A percentile compares a stretch with the other conserved stretches of the same genome.
Conservation (phyloP, 1,139 yeast genomes). For the Yamadazyma kanchanaburiensis region DNA sequence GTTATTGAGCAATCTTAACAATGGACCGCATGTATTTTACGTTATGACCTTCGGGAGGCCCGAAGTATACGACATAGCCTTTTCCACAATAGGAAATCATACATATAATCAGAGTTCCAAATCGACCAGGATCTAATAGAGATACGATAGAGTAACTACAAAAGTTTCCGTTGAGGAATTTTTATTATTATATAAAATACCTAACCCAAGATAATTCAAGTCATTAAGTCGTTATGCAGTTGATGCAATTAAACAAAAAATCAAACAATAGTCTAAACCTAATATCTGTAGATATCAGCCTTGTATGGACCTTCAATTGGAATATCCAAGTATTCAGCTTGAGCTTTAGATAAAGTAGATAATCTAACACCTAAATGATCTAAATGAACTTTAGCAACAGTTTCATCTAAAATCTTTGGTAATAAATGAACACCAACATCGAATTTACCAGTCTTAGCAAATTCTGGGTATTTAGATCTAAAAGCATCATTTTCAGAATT, state of each 20-base stretch:
- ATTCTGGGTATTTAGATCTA: slow-evolving; percentile 83
- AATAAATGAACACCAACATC: slow-evolving; percentile 91
- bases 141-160: no score
- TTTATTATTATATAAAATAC: slow-evolving; percentile 20
- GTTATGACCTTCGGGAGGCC: no score
- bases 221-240: slow-evolving; percentile 39
- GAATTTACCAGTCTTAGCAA: slow-evolving; percentile 90
- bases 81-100: no score
- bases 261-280: slow-evolving; percentile 19
- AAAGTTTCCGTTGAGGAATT: slow-evolving; percentile 55
- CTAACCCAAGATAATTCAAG: slow-evolving; percentile 15
- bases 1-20: no score
- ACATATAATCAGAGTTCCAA: no score
- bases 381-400: slow-evolving; percentile 97
- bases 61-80: no score
- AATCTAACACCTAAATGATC: slow-evolving; percentile 92
- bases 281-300: slow-evolving; percentile 98
- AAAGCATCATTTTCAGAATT: slow-evolving; percentile 81
- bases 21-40: no score
- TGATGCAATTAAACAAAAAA: slow-evolving; percentile 39
- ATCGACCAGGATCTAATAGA: no score
- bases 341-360: slow-evolving; percentile 72
- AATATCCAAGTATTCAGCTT: slow-evolving; percentile 94
- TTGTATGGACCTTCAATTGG: slow-evolving; percentile 97
- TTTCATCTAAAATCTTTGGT: slow-evolving; percentile 98